Base-by-base conservation (phyloP, 2,329 filamentous ascomycete species). In the Penicillium brasilianum region DNA sequence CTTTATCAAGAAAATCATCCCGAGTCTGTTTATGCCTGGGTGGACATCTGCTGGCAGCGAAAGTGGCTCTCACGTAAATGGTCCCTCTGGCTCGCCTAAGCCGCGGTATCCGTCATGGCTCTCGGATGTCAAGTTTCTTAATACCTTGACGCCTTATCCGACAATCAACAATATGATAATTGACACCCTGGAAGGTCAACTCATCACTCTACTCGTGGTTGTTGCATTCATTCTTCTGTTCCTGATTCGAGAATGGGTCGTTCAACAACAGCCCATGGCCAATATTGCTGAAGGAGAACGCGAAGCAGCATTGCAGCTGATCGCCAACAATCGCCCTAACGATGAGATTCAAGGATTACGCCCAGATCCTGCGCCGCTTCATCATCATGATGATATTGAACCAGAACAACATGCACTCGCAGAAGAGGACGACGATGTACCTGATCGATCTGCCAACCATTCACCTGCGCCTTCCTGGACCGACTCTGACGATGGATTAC, bases 191-290 rank as follows among this genome's bases (percentile, higher is more conserved):
- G 95, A 99, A 78, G 95, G 95, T 4, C 93, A 97, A 73, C 86
- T 98, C 51, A 97, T 99, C 68, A 99, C 94, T 0, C 81, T 97
- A 6, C 80, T 96, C 11, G 92, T 98, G 54, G 94, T 99, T 8
- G 85, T 97, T 48, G 93, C 90, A 60, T 99, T 98, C 76, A 97
- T 99, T 61, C 81, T 99, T n/a, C 88, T 99, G 44, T 99, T 99
- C 68, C 80, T 99, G 4, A 97, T 99, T 50, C 84, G 96, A 50
- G 95, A 99, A 79, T 99, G 97, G 85, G 95, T 99, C 54, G 93
- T 99, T 10, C 95, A 99, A 75, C 95, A 99, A 75, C 95, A 99
- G 73, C 95, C 94, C 5, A 89, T 93, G 66, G 90, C 95, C 68
- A 96, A 96, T 70, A 89, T 95, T 81, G 89, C 88, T 0, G 89